A percentile compares a stretch with the other conserved stretches of the same genome.
Evolutionary conservation across 1,139 yeast species (phyloP).

Genomic region (Candida sp.): DNA sequence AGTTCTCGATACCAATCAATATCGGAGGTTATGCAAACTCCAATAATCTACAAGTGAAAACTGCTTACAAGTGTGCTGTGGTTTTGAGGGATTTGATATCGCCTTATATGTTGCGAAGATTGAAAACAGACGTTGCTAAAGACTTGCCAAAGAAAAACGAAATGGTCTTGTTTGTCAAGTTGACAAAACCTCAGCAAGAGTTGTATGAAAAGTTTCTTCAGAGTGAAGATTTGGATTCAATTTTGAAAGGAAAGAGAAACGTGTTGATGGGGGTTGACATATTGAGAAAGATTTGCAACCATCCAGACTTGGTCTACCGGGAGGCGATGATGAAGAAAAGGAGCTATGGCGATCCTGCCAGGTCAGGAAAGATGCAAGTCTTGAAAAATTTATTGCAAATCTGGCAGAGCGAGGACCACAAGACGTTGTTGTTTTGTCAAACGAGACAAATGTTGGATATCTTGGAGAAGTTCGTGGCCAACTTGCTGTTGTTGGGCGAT

Average conservation of each 20-base stretch:
- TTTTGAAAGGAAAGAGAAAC: slow-evolving; percentile 77
- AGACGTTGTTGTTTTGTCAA: slow-evolving; percentile 85
- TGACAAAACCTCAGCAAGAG: slow-evolving; percentile 76
- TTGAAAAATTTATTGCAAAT: slow-evolving; percentile 72
- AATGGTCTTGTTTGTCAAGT: slow-evolving; percentile 88
- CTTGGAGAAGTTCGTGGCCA: slow-evolving; percentile 61
- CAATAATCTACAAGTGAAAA: slow-evolving; percentile 92
- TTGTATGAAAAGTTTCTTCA: slow-evolving; percentile 75
- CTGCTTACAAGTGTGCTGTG: slow-evolving; percentile 97
- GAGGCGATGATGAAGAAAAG: slow-evolving; percentile 49
- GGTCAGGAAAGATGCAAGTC: slow-evolving; percentile 94
- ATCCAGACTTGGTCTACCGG: slow-evolving; percentile 84
- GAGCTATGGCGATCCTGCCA: slow-evolving; percentile 64
- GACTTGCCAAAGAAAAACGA: slow-evolving; percentile 95
- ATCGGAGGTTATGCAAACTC: slow-evolving; percentile 99
- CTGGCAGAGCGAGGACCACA: slow-evolving; percentile 82
- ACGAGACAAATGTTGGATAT: slow-evolving; percentile 95
- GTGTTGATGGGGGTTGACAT: slow-evolving; percentile 91
- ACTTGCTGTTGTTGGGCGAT: slow-evolving; percentile 32
- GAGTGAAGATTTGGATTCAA: slow-evolving; percentile 77
- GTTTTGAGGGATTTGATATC: slow-evolving; percentile 85
- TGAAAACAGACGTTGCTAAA: slow-evolving; percentile 95
- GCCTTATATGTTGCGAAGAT: slow-evolving; percentile 85
- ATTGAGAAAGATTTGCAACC: slow-evolving; percentile 91
- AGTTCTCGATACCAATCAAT: slow-evolving; percentile 91